phyloP scores from a whole-genome alignment of 495 filamentous ascomycete species.

The Trichoderma erinaceum region DNA sequence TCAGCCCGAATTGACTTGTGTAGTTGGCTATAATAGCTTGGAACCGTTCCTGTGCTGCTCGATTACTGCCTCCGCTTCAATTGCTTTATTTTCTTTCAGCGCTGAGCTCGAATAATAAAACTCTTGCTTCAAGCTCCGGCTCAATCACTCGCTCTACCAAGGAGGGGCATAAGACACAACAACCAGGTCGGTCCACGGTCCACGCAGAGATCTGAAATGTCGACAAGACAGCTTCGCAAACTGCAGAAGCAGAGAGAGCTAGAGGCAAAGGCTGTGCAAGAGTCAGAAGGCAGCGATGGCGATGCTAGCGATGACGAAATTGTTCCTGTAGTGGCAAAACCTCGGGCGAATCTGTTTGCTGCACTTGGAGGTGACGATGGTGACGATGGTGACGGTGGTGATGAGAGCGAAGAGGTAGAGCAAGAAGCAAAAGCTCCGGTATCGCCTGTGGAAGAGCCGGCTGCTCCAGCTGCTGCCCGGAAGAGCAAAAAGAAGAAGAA shows the following conservation, averaged over 20 bases:
- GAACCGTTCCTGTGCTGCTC: no score
- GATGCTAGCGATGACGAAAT: conserved; percentile 38
- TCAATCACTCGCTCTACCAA: not conserved
- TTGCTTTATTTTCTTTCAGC: no score
- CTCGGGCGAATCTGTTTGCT: conserved; percentile 41
- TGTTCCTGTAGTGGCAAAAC: conserved; percentile 30
- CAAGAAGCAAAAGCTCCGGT: conserved; percentile 25
- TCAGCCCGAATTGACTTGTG: no score
- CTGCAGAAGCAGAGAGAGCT: conserved; percentile 65
- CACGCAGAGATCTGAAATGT: conserved; percentile 49
- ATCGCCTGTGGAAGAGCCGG: conserved; percentile 30
- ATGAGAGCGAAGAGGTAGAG: conserved; percentile 47
- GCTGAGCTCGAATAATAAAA: no score
- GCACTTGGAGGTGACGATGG: conserved; percentile 39
- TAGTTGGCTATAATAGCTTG: no score
- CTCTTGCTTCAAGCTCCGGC: no score
- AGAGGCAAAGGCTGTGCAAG: conserved; percentile 24
- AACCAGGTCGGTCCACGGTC: not conserved
- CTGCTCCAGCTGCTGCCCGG: conserved; percentile 36
- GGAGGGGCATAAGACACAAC: not conserved
- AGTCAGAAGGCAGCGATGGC: conserved; percentile 32
- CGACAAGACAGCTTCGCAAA: conserved; percentile 71
- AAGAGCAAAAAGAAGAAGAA: conserved; percentile 53
- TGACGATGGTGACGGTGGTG: conserved; percentile 30
- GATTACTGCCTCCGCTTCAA: no score